Base-by-base conservation (phyloP, 257 asterid genomes). In the Rauvolfia tetraphylla region DNA sequence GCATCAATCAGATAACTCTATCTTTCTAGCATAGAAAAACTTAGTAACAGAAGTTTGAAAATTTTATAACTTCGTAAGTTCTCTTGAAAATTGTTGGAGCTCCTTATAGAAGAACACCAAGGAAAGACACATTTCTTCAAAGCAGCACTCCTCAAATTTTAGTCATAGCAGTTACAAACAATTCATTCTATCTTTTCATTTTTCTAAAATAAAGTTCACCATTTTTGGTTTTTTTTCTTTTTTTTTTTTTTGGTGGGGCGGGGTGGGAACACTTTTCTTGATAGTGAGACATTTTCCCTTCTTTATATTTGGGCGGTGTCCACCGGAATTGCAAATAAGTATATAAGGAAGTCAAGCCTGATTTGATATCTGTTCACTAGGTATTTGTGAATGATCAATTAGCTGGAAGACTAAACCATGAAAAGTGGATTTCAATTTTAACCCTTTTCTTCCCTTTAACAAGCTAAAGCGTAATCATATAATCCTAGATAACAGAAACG, bases 1-100 rank as follows among this genome's bases (percentile, higher is more conserved):
- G 39, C 61, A 79, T 38, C 38, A 34, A 51, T 71, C 71, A 75
- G 75, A 65, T 0, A 29, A 62, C 59, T 49, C 33, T 38, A 68
- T 22, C 65, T 53, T 58, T 8, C 53, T 34, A 7, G 7, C 41
- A 57, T 5, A 18, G 70, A 31, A 63, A 34, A 68, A 22, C 27
- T 27, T 27, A 9, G 23, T 17, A 29, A 34, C 27, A 6, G 7
- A 65, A 63, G 44, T 34, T 63, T 25, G 18, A 33, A 33, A 17
- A 4, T 18, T 36, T 31, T 0, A 8, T 5, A 14, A 34, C 6
- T 63, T 65, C 2, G n/a, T 11, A 31, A 31, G 68, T 65, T 65
- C 70, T 15, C 69, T 17, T 33, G 11, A 63, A 34, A 17, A 63
- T 63, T 41, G 31, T 34, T 63, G 69, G 42, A 33, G 17, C 15